Percentiles rank a stretch among this genome's conserved stretches.
Conservation (phyloP, 176 grass and related monocot species). For the Hsuehochloa calcarea region DNA sequence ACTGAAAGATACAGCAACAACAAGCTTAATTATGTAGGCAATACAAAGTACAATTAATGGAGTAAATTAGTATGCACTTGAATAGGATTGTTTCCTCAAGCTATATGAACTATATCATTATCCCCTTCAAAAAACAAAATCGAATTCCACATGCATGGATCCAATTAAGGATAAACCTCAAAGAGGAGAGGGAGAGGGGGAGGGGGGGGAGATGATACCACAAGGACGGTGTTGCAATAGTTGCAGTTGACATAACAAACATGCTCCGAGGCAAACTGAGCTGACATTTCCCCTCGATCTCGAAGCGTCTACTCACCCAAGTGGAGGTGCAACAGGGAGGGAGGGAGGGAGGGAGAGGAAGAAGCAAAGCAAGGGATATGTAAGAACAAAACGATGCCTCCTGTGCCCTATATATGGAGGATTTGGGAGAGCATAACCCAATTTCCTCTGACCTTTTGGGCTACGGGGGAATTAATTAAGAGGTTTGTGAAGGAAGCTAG, state of each 20-base stretch:
- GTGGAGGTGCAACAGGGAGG: not conserved
- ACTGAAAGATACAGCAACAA: not conserved
- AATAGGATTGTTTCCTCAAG: not conserved
- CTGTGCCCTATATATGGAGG: constrained; percentile 50
- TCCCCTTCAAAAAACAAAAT: not conserved
- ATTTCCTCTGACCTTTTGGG: constrained; percentile 26
- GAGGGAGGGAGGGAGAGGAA: not conserved
- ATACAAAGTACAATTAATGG: constrained; percentile 1
- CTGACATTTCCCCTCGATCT: constrained; percentile 52
- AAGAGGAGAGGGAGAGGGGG: not conserved
- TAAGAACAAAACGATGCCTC: constrained; percentile 39
- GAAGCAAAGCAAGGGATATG: constrained; percentile 36
- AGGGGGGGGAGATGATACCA: constrained; percentile 45
- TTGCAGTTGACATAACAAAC: constrained; percentile 93
- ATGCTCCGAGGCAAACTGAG: constrained; percentile 64
- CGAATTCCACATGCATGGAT: not conserved
- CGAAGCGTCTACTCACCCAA: not conserved
- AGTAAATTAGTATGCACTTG: constrained; percentile 9
- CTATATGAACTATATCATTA: not conserved
- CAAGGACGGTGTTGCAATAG: constrained; percentile 92
- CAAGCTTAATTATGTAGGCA: not conserved
- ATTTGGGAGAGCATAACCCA: constrained; percentile 25
- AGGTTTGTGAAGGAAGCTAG: constrained; percentile 43
- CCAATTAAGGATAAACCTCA: not conserved
- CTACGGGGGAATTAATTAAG: constrained; percentile 17